These are phyloP conservation scores for Tuber indicum DNA, from an alignment of 495 filamentous ascomycete species.

Conservation along the genomic window DNA sequence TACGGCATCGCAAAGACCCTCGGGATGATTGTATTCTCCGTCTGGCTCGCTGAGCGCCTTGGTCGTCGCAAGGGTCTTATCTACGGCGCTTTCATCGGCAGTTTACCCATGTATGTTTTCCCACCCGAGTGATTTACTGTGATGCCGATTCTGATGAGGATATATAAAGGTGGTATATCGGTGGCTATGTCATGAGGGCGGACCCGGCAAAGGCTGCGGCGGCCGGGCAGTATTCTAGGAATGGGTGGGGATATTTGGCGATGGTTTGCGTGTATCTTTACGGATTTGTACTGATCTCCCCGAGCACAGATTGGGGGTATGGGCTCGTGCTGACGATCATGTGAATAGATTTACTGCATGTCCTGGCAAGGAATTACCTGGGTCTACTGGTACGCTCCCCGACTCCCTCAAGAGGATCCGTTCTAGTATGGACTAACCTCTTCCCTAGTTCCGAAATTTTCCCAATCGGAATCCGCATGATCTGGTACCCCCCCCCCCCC, in stretches of 20 bases:
- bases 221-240: constrained; percentile 21
- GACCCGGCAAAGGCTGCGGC: constrained; percentile 27
- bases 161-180: constrained; percentile 34
- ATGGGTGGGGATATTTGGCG: constrained; percentile 41
- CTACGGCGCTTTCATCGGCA: constrained; percentile 35
- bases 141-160: not conserved
- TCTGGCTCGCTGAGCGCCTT: constrained; percentile 34
- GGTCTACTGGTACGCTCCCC: constrained; percentile 24
- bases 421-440: constrained; percentile 3
- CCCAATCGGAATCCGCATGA: constrained; percentile 39
- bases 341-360: constrained; percentile 36
- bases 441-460: constrained; percentile 32
- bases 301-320: not conserved
- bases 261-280: constrained; percentile 45
- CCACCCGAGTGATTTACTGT: not conserved
- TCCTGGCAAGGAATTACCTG: constrained; percentile 39
- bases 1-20: constrained; percentile 52
- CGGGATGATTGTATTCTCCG: constrained; percentile 35
- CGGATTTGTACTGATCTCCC: constrained; percentile 30
- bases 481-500: constrained; percentile 19
- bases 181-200: constrained; percentile 37
- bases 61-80: constrained; percentile 34
- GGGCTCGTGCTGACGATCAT: not conserved
- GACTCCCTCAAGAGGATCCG: not conserved
- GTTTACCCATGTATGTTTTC: constrained; percentile 33